Conservation (phyloP, 768 basidiomycete species). For the Mycena floridula region DNA sequence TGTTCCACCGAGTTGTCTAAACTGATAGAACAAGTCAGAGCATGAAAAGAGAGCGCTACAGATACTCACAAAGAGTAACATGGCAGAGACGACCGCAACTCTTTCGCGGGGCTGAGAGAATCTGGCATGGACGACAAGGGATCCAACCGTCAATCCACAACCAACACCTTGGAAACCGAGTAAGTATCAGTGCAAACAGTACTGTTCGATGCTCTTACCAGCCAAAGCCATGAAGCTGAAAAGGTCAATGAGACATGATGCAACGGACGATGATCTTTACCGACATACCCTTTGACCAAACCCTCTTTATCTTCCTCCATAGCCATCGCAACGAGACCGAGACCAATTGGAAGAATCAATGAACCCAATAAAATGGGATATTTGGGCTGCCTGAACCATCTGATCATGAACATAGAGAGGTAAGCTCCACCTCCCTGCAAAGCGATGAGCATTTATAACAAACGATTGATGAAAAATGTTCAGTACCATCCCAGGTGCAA, state of each 20-base stretch:
- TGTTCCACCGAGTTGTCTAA: conserved; percentile 45
- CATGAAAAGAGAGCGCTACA: background rate
- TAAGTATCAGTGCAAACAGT: no score
- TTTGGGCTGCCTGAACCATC: conserved; percentile 32
- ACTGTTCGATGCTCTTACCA: no score
- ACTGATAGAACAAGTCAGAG: conserved; percentile 20
- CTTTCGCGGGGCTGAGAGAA: conserved; percentile 34
- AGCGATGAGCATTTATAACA: background rate
- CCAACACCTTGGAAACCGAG: no score
- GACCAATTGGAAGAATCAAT: conserved; percentile 28
- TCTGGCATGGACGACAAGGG: conserved; percentile 37
- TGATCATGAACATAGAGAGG: conserved; percentile 27
- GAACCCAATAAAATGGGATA: conserved; percentile 34
- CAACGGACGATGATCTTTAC: no score
- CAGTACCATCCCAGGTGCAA: conserved; percentile 42
- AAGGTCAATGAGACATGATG: no score
- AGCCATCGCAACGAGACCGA: conserved; percentile 37
- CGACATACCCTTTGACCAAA: conserved; percentile 29
- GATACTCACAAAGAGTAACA: conserved; percentile 37
- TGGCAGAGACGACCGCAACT: conserved; percentile 35
- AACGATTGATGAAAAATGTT: background rate
- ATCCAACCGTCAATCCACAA: conserved; percentile 32
- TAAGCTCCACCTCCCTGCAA: conserved; percentile 32
- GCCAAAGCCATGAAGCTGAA: conserved; percentile 37
- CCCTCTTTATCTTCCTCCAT: conserved; percentile 29